phyloP scores from a whole-genome alignment of 2,329 filamentous ascomycete genomes.

The Epicoccum sorghinum region DNA sequence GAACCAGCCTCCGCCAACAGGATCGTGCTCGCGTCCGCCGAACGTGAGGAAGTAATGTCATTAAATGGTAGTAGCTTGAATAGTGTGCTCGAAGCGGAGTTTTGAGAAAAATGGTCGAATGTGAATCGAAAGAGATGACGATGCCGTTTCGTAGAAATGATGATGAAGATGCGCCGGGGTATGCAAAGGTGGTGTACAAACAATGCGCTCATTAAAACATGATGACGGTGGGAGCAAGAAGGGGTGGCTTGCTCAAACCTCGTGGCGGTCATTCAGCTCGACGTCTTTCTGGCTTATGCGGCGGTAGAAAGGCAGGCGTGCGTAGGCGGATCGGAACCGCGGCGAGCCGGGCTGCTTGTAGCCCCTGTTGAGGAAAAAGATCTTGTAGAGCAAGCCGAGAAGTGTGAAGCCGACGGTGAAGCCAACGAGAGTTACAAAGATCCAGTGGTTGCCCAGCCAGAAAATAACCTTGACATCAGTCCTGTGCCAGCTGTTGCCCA shows the following conservation, averaged over 20 bases:
- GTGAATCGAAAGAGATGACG: not conserved
- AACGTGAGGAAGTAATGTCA: slow-evolving; percentile 6
- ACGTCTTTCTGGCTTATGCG: slow-evolving; percentile 46
- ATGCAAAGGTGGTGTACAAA: slow-evolving; percentile 10
- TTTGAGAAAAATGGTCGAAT: not conserved
- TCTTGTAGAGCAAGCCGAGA: slow-evolving; percentile 59
- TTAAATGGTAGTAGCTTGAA: not conserved
- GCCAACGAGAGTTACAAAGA: slow-evolving; percentile 61
- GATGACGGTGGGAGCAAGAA: not conserved
- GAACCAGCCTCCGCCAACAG: not conserved
- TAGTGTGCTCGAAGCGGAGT: not conserved
- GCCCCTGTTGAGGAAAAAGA: slow-evolving; percentile 50
- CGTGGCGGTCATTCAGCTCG: slow-evolving; percentile 43
- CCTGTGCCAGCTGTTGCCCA: slow-evolving; percentile 70
- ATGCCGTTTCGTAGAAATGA: not conserved
- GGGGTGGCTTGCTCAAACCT: slow-evolving; percentile 31
- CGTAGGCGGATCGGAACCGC: slow-evolving; percentile 26
- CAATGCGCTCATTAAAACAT: slow-evolving; percentile 16
- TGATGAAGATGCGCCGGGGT: slow-evolving; percentile 11
- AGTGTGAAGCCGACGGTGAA: slow-evolving; percentile 59
- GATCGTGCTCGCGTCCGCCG: not conserved
- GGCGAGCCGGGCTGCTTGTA: slow-evolving; percentile 23
- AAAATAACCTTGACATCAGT: slow-evolving; percentile 69
- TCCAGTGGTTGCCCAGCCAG: slow-evolving; percentile 65
- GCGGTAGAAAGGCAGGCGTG: slow-evolving; percentile 44